Percentiles rank a stretch among this genome's conserved stretches.
These are phyloP conservation scores for Magnusiomyces magnusii DNA, from an alignment of 1,139 yeast genomes.

Conservation along the genomic window DNA sequence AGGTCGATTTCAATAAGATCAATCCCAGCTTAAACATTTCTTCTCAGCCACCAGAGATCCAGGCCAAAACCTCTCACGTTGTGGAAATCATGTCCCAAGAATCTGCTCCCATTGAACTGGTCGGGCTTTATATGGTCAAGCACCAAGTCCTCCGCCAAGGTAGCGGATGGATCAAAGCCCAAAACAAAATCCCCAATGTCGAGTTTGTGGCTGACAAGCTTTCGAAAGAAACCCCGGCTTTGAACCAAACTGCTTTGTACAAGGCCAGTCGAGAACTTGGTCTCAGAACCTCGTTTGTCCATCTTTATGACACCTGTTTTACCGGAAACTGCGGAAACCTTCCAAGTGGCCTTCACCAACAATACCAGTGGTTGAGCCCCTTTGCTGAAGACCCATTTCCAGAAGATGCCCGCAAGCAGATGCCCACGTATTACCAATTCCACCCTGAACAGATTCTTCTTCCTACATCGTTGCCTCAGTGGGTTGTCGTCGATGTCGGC, in stretches of 20 bases:
- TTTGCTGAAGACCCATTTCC: constrained; percentile 14
- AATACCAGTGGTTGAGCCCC: constrained; percentile 14
- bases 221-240: neutral
- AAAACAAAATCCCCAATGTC: constrained; percentile 13
- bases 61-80: constrained; percentile 8
- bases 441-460: constrained; percentile 15
- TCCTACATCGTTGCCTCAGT: constrained; percentile 13
- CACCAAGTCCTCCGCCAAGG: constrained; percentile 15
- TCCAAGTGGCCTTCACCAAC: constrained; percentile 12
- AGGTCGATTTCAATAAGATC: constrained; percentile 6
- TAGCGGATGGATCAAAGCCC: constrained; percentile 11
- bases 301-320: constrained; percentile 12
- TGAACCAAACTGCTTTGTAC: constrained; percentile 12
- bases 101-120: constrained; percentile 8
- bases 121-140: constrained; percentile 11
- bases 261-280: constrained; percentile 11
- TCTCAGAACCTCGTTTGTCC: constrained; percentile 10
- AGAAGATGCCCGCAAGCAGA: constrained; percentile 13
- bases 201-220: constrained; percentile 15
- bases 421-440: constrained; percentile 15
- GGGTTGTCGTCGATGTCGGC: constrained; percentile 17
- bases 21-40: neutral
- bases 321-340: constrained; percentile 9
- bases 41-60: constrained; percentile 6
- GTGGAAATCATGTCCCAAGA: constrained; percentile 15